phyloP scores from a whole-genome alignment of 805 yeast genomes.

The Candida sanyiensis region DNA sequence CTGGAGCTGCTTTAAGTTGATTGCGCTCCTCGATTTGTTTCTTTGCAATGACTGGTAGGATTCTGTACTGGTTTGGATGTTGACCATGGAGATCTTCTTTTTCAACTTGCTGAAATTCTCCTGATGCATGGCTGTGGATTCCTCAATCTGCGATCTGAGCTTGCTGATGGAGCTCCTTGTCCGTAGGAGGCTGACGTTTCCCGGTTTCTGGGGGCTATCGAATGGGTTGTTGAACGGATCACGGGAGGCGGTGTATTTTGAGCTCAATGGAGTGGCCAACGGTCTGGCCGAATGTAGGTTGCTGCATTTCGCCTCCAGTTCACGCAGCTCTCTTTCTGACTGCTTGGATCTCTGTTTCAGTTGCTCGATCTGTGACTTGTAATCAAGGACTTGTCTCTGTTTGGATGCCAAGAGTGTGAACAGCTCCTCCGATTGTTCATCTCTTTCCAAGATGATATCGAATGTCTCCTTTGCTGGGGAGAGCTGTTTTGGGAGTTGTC shows the following conservation, averaged over 20 bases:
- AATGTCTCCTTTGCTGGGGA: background rate
- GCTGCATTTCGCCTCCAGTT: slow-evolving; percentile 31
- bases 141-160: slow-evolving; percentile 10
- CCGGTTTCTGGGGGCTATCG: background rate
- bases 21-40: slow-evolving; percentile 1
- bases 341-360: slow-evolving; percentile 33
- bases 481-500: background rate
- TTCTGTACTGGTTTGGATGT: slow-evolving; percentile 9
- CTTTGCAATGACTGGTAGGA: slow-evolving; percentile 6
- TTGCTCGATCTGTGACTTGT: slow-evolving; percentile 35
- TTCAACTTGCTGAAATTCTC: slow-evolving; percentile 19
- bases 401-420: slow-evolving; percentile 42
- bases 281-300: slow-evolving; percentile 2
- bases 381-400: slow-evolving; percentile 46
- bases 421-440: slow-evolving; percentile 18
- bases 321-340: slow-evolving; percentile 34
- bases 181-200: slow-evolving; percentile 3
- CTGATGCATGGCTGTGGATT: slow-evolving; percentile 8
- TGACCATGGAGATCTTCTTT: slow-evolving; percentile 20
- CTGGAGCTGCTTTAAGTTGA: slow-evolving; percentile 17
- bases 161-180: slow-evolving; percentile 15
- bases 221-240: background rate
- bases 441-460: background rate
- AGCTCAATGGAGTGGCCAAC: background rate
- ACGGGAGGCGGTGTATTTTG: background rate